Evolutionary conservation across 768 basidiomycete species (phyloP), one percentile per base, ranked within the genome.

Genomic region (Phanerodontia chrysosporium): DNA sequence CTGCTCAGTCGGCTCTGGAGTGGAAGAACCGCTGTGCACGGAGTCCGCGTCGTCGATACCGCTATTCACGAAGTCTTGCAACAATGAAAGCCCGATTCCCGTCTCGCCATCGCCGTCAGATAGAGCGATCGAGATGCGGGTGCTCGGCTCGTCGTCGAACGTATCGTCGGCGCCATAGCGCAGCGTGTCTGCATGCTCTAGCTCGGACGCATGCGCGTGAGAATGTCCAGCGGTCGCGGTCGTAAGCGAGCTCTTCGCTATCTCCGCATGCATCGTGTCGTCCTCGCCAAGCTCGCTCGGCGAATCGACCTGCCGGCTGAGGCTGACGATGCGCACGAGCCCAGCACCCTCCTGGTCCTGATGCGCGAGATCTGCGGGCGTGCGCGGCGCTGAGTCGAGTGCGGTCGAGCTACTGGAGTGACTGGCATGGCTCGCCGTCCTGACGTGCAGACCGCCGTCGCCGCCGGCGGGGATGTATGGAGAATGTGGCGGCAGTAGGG

Each of bases 41-140:
- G 66, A 65, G 10, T 62, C 61, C 16, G n/a, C 63, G 8, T 65
- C 68, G 10, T 69, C 67, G 1, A 66, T 76, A 13, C 66, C 72
- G 2, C 74, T 78, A 61, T 73, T 66, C 39, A 74, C 70, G 65
- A 83, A 70, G 42, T 77, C 78, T 62, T 83, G 82, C 54, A 91
- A 71, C 55, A 90, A 71, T 1, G 84, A 84, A 32, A 90, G 71
- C 1, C 89, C 89, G 36, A 91, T 90, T 0, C 85, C 89, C 0
- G 81, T 74, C 51, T 83, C 81, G 3, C 83, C 86, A 58, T 87
- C 86, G 1, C 83, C 86, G 58, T 87, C 86, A 1, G 82, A 82
- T 55, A 75, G 61, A 6, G 69, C 76, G 2, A 73, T 63, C 27
- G 75, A 79, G 16, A 72, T 62, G 25, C 69, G 75, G 13, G 74